Percentiles rank a stretch among this genome's conserved stretches.
Evolutionary conservation across 768 basidiomycete species (phyloP).

Genomic region (Panus rudis): DNA sequence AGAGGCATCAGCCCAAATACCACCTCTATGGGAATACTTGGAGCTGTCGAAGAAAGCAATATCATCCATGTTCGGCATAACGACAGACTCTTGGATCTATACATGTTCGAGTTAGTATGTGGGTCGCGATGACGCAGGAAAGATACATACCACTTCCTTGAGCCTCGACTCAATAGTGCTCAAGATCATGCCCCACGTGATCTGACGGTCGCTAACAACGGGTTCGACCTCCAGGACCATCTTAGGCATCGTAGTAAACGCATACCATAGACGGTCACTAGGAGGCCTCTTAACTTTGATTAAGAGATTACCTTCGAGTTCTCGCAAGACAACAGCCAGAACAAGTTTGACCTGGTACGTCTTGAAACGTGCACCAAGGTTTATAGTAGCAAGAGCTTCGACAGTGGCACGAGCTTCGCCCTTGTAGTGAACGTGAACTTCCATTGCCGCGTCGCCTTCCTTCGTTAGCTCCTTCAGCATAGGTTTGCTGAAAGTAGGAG

Average conservation of each 20-base stretch:
- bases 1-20: slow-evolving; percentile 80
- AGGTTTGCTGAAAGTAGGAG: slow-evolving; percentile 89
- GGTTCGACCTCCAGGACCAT: slow-evolving; percentile 90
- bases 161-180: slow-evolving; percentile 84
- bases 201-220: slow-evolving; percentile 88
- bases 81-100: slow-evolving; percentile 90
- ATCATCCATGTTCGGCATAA: slow-evolving; percentile 98
- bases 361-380: slow-evolving; percentile 77
- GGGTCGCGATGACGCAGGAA: too few relatives aligned
- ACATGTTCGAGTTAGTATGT: slow-evolving; percentile 48
- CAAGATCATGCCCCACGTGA: slow-evolving; percentile 90
- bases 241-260: slow-evolving; percentile 83
- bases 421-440: slow-evolving; percentile 77
- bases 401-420: slow-evolving; percentile 88
- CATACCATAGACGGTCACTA: slow-evolving; percentile 92
- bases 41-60: slow-evolving; percentile 89
- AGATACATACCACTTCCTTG: slow-evolving; percentile 67
- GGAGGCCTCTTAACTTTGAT: slow-evolving; percentile 93
- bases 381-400: slow-evolving; percentile 84
- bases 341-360: slow-evolving; percentile 86
- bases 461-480: slow-evolving; percentile 97
- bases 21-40: slow-evolving; percentile 63
- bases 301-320: slow-evolving; percentile 86
- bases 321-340: slow-evolving; percentile 80
- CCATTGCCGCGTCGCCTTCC: slow-evolving; percentile 88